Percentiles rank a stretch among this genome's conserved stretches.
Evolutionary conservation across 2,329 filamentous ascomycete species (phyloP).

Genomic region (Trichothecium roseum): DNA sequence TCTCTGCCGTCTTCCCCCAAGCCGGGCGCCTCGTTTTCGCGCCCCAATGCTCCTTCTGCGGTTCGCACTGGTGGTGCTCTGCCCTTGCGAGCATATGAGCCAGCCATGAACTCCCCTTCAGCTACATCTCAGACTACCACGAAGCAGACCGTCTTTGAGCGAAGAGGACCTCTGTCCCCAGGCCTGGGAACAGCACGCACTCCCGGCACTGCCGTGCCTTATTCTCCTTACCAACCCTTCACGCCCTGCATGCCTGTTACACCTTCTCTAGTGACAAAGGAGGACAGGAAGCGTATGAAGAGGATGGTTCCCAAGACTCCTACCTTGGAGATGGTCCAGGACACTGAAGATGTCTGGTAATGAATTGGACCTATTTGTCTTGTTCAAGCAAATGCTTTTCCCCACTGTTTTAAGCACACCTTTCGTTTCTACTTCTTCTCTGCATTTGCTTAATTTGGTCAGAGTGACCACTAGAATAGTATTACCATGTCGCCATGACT

Average conservation of each 20-base stretch:
- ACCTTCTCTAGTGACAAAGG: constrained; percentile 60
- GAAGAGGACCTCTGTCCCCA: constrained; percentile 43
- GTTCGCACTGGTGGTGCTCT: constrained; percentile 46
- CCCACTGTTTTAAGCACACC: no score
- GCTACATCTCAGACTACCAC: constrained; percentile 36
- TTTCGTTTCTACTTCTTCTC: constrained; percentile 2
- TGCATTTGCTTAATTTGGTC: not conserved
- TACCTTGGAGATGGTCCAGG: constrained; percentile 50
- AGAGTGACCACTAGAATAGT: no score
- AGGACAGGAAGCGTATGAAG: constrained; percentile 60
- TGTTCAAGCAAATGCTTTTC: no score
- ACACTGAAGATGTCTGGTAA: constrained; percentile 55
- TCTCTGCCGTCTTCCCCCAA: constrained; percentile 40
- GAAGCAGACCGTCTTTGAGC: constrained; percentile 56
- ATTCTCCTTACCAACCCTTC: constrained; percentile 71
- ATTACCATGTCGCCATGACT: no score
- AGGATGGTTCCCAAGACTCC: constrained; percentile 54
- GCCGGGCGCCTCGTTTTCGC: constrained; percentile 37
- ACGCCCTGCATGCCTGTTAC: constrained; percentile 67
- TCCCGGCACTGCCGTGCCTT: constrained; percentile 57
- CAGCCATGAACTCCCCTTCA: constrained; percentile 39
- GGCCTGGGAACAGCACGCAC: constrained; percentile 39
- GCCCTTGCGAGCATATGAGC: constrained; percentile 52
- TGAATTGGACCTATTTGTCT: constrained; percentile 1
- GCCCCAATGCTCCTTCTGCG: constrained; percentile 39